These are phyloP conservation scores for Acanthamoeba culbertsoni DNA, from an alignment of 208 protist species.

Conservation along the genomic window DNA sequence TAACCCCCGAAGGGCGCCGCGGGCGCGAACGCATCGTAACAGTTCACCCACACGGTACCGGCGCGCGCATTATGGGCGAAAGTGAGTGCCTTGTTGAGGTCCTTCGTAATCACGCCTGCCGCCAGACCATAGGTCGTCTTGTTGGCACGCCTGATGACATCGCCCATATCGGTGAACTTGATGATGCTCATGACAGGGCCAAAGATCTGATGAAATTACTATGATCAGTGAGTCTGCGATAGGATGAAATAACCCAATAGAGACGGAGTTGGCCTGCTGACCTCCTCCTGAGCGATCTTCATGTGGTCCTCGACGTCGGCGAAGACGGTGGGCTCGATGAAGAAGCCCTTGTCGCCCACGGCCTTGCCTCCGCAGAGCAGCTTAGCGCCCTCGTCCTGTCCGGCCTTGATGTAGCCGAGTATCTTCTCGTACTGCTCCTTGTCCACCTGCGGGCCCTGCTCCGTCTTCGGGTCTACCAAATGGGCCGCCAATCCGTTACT, in stretches of 20 bases:
- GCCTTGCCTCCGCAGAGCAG: background rate
- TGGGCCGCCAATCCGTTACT: no score
- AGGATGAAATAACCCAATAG: no score
- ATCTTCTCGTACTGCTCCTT: constrained; percentile 23
- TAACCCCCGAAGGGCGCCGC: background rate
- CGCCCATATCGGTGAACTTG: constrained; percentile 48
- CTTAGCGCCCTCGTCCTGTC: background rate
- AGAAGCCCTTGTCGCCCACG: constrained; percentile 47
- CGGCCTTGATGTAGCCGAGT: background rate
- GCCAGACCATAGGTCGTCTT: constrained; percentile 48
- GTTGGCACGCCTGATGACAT: constrained; percentile 63
- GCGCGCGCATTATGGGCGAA: constrained; percentile 6
- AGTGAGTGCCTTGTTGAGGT: constrained; percentile 4
- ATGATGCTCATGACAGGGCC: constrained; percentile 64
- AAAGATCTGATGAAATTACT: no score
- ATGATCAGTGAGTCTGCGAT: no score
- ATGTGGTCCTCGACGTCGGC: no score
- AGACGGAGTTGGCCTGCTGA: no score
- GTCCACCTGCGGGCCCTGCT: constrained; percentile 29
- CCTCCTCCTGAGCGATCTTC: no score
- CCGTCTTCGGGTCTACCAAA: background rate
- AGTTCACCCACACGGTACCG: constrained; percentile 47
- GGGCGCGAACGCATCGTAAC: background rate
- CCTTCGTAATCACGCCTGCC: constrained; percentile 37
- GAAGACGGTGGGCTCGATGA: constrained; percentile 60